A percentile compares a stretch with the other conserved stretches of the same genome.
These are phyloP conservation scores for Phaeosphaeriaceae sp. DNA, from an alignment of 2,329 filamentous ascomycete genomes.

Conservation along the genomic window DNA sequence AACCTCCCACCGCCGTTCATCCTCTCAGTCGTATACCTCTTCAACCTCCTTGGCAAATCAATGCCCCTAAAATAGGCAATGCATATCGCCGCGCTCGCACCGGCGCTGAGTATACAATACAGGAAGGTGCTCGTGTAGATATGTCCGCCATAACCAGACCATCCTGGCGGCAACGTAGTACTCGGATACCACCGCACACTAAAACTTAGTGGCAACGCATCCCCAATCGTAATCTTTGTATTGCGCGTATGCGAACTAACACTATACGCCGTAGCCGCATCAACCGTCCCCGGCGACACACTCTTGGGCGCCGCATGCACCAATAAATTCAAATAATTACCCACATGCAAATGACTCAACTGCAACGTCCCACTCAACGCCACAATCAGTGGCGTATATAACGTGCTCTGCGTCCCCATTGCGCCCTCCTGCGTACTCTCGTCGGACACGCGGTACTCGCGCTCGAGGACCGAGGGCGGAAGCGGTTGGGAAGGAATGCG, in stretches of 20 bases:
- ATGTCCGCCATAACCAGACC: constrained; percentile 60
- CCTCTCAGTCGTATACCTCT: constrained; percentile 64
- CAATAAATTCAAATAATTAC: constrained; percentile 86
- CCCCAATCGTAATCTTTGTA: constrained; percentile 80
- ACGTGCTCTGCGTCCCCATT: constrained; percentile 36
- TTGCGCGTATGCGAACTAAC: constrained; percentile 67
- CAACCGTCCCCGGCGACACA: constrained; percentile 72
- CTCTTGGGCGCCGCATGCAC: constrained; percentile 69
- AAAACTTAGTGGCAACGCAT: constrained; percentile 78
- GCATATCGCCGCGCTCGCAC: constrained; percentile 57
- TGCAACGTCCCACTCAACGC: constrained; percentile 89
- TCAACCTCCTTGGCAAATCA: constrained; percentile 58
- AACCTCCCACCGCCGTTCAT: constrained; percentile 49
- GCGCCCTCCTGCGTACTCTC: constrained; percentile 51
- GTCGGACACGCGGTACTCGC: constrained; percentile 38
- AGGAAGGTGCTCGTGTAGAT: constrained; percentile 57
- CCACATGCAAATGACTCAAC: constrained; percentile 82
- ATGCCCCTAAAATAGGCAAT: constrained; percentile 62
- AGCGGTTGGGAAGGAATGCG: constrained; percentile 82
- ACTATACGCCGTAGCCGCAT: constrained; percentile 87
- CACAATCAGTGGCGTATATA: constrained; percentile 83
- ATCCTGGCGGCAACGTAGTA: constrained; percentile 67
- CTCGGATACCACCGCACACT: constrained; percentile 87
- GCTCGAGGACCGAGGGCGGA: constrained; percentile 44
- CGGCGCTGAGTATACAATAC: constrained; percentile 57